phyloP scores from a whole-genome alignment of 805 yeast genomes.

The Cyberlindnera suaveolens region DNA sequence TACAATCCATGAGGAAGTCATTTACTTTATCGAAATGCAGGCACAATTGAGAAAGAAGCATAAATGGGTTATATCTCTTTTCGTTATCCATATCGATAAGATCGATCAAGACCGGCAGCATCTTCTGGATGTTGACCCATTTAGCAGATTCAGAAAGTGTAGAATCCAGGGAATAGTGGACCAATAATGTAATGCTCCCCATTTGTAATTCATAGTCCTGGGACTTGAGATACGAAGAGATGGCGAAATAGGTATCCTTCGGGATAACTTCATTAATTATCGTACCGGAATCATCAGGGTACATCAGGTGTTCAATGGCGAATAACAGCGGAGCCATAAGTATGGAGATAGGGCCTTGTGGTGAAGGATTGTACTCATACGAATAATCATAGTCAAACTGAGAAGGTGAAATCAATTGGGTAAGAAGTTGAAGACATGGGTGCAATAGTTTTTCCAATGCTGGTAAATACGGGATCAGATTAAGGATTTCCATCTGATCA shows the following conservation, averaged over 20 bases:
- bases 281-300: slow-evolving; percentile 8
- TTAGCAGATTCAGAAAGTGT: slow-evolving; percentile 6
- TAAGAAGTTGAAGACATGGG: no score
- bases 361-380: no score
- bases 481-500: no score
- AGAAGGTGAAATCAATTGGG: no score
- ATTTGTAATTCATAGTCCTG: slow-evolving; percentile 19
- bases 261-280: slow-evolving; percentile 13
- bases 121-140: slow-evolving; percentile 12
- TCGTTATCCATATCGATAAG: slow-evolving; percentile 17
- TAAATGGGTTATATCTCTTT: slow-evolving; percentile 25
- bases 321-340: slow-evolving; percentile 17
- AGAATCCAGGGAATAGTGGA: slow-evolving; percentile 17
- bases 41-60: slow-evolving; percentile 28
- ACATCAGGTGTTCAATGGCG: slow-evolving; percentile 17
- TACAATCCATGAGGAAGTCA: slow-evolving; percentile 28
- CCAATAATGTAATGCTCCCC: slow-evolving; percentile 15
- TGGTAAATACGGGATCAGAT: no score
- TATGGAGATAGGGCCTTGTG: slow-evolving; percentile 5
- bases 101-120: slow-evolving; percentile 20
- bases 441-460: no score
- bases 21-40: slow-evolving; percentile 28
- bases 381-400: no score
- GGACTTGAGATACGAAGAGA: slow-evolving; percentile 18
- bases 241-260: slow-evolving; percentile 14